Evolutionary conservation across 306 rosid species (phyloP), one percentile per base, ranked within the genome.

Genomic region (Pyrus betulifolia): DNA sequence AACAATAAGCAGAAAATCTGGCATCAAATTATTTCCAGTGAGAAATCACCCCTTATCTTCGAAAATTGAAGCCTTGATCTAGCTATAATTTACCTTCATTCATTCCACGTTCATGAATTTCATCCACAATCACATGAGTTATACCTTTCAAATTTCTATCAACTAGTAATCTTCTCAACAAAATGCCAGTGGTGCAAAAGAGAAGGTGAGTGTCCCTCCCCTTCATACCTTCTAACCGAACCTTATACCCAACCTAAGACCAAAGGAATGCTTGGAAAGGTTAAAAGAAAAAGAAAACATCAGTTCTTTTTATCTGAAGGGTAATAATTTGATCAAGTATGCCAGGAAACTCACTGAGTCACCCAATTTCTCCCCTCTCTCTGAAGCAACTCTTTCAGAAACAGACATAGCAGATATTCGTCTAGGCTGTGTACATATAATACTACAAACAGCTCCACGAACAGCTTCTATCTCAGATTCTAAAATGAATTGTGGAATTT

Each of bases 41-140:
- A 87, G 86, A 80, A 83, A 74, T 70, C 63, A 76, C 67, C 85
- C 55, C 3, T 62, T 73, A 66, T 71, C 15, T 71, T 81, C 52
- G 27, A 86, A 82, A 80, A 54, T 60, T 58, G 76, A 82, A 76
- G 40, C 51, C 79, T 67, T 13, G 30, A 62, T 58, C 68, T 55
- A 83, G 71, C 57, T 75, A 33, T 28, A 45, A 12, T 10, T 79
- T 88, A 96, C 99, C 99, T 89, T 96, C 98, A 83, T 91, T 93
- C 93, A 96, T 93, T 82, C 99, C 99, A 25, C 99, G 98, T 82
- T 96, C 99, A 78, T 96, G 99, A 79, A 96, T 96, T 85, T 96
- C 99, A 79, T 96, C 98, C 74, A 92, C 99, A 85, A 96, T 86
- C 76, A 96, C 93, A 87, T 92, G 98, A 49, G 97, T 91, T 73